Conservation (phyloP, 2,329 filamentous ascomycete species). For the Arthrobotrys sphaeroides region DNA sequence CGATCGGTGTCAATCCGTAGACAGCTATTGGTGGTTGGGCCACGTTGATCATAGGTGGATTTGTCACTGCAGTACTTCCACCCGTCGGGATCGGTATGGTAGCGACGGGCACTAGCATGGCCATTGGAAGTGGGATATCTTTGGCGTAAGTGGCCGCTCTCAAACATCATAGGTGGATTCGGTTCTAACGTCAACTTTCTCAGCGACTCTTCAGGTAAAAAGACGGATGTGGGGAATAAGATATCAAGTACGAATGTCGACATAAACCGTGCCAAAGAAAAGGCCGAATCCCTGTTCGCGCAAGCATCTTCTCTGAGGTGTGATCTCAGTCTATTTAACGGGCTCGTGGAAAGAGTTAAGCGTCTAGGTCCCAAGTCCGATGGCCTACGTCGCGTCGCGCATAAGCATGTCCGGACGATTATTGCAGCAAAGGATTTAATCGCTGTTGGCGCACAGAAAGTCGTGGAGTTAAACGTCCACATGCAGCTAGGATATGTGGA, state of each 20-base stretch:
- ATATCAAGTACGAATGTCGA: neutral
- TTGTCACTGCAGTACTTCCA: neutral
- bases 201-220: neutral
- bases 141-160: neutral
- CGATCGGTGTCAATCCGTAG: neutral
- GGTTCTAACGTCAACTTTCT: neutral
- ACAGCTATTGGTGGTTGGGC: neutral
- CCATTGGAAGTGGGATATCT: neutral
- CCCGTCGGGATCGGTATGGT: neutral
- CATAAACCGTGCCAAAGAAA: neutral
- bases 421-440: neutral
- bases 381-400: neutral
- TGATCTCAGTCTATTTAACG: neutral
- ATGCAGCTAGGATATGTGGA: neutral
- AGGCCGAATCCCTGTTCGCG: neutral
- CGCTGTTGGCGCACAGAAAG: neutral
- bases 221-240: neutral
- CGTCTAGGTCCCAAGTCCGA: neutral
- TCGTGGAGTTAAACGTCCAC: neutral
- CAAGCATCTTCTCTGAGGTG: neutral
- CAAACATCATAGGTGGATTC: neutral
- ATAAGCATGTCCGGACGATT: neutral
- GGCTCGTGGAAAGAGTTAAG: neutral
- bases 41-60: neutral
- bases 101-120: neutral